Base-by-base conservation (phyloP, 139 green algal species). In the Auxenochlorella pyrenoidosa region DNA sequence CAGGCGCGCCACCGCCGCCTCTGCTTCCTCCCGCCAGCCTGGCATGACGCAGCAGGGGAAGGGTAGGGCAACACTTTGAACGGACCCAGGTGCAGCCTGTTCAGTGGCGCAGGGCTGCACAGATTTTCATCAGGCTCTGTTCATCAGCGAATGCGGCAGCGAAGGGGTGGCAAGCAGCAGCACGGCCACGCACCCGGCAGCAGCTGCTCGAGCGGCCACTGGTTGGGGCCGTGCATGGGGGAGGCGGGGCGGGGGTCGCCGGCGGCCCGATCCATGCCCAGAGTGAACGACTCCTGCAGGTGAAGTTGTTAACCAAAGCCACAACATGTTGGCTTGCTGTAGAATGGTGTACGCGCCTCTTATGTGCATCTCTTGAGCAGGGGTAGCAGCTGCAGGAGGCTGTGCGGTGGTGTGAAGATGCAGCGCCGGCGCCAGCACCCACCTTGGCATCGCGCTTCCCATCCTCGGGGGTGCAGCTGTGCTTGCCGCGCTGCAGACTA, bases 151-250 rank as follows among this genome's bases (percentile, higher is more conserved):
- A n/a, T 16, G 40, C 34, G 40, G 36, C 72, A 32, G 34, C 68
- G n/a, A 21, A 6, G 41, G n/a, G 3, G 22, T 30, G 34, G 71
- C 34, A 79, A 32, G 72, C n/a, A 58, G 72, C 34, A 44, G 54
- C 54, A n/a, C n/a, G 54, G 18, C 54, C 2, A 13, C 43, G 41
- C 54, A 84, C 66, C 79, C 22, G 88, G 80, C 84, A 91, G 72
- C 71, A 66, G 38, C 40, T 40, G 18, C 38, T 40, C 75, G 10
- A 38, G 43, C 2, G 88, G 88, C 88, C 88, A 91, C 28, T 68
- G 71, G 80, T 91, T 91, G 60, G 71, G 59, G 72, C 88, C 88
- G 75, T 91, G 88, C 88, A 91, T 91, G n/a, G 85, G 85, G 1
- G 88, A 90, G 68, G 82, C 51, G 3, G 79, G 79, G 43, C 79